These are phyloP conservation scores for Trichosporon sp. DNA, from an alignment of 1,284 basidiomycete species.

Conservation along the genomic window DNA sequence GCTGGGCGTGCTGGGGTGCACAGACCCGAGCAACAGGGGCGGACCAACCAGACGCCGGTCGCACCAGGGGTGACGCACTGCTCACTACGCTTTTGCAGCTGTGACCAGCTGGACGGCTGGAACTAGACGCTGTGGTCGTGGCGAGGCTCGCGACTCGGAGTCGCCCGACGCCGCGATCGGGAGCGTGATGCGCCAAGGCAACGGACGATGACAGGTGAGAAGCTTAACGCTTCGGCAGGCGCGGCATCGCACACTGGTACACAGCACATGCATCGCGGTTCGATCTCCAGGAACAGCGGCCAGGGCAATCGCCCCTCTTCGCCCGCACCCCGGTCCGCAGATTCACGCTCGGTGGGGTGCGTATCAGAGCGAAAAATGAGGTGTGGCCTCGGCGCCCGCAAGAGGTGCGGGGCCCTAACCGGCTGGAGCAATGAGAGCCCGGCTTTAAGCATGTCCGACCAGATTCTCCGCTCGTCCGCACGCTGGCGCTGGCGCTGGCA, in stretches of 20 bases:
- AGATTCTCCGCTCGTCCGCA: not conserved
- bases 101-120: not conserved
- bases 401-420: not conserved
- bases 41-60: not conserved
- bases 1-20: not conserved
- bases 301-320: not conserved
- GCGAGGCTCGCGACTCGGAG: not conserved
- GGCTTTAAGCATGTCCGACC: conserved; percentile 5
- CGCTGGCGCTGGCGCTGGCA: not conserved
- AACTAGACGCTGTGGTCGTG: not conserved
- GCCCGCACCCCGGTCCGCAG: not conserved
- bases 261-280: not conserved
- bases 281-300: not conserved
- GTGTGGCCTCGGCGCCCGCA: not conserved
- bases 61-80: not conserved
- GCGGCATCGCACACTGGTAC: not conserved
- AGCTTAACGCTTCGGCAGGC: not conserved
- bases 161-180: not conserved
- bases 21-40: not conserved
- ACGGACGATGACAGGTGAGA: not conserved
- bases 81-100: too few relatives aligned
- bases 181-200: not conserved
- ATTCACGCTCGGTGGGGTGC: not conserved
- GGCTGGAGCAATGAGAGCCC: not conserved
- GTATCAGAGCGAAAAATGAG: not conserved